These are phyloP conservation scores for Spongospora subterranea DNA, from an alignment of 208 protist genomes.

Conservation along the genomic window DNA sequence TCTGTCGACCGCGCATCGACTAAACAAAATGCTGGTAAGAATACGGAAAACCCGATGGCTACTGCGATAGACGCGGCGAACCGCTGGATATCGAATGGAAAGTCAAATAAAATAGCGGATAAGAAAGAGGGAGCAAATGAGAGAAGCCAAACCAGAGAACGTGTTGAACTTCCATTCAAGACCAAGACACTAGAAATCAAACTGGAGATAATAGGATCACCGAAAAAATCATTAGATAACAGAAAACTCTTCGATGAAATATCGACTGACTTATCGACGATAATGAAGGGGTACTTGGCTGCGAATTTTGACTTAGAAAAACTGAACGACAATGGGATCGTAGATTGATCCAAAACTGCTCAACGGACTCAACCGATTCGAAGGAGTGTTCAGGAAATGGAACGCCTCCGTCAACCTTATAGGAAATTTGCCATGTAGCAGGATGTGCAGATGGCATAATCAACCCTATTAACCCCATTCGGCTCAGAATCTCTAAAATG, in stretches of 20 bases:
- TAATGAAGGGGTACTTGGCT: background rate
- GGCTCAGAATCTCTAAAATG: background rate
- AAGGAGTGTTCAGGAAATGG: background rate
- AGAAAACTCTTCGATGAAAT: background rate
- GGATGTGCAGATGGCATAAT: constrained; percentile 20
- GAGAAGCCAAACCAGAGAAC: too few species aligned
- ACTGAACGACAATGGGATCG: background rate
- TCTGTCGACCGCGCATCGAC: too few species aligned
- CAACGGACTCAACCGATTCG: background rate
- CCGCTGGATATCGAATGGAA: too few species aligned
- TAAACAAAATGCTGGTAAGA: too few species aligned
- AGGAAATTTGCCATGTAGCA: constrained; percentile 10
- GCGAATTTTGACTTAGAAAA: background rate
- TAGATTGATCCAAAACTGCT: constrained; percentile 32
- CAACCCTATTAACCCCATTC: background rate
- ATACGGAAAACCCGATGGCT: too few species aligned
- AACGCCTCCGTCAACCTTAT: background rate
- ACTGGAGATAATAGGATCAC: too few species aligned
- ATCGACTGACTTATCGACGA: background rate
- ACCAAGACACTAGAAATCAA: too few species aligned
- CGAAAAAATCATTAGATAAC: too few species aligned
- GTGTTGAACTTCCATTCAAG: too few species aligned
- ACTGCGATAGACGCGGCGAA: too few species aligned
- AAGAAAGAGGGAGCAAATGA: too few species aligned
- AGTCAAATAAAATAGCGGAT: too few species aligned